Evolutionary conservation across 1,284 basidiomycete species (phyloP).

Genomic region (Paramarasmius palmivorus): DNA sequence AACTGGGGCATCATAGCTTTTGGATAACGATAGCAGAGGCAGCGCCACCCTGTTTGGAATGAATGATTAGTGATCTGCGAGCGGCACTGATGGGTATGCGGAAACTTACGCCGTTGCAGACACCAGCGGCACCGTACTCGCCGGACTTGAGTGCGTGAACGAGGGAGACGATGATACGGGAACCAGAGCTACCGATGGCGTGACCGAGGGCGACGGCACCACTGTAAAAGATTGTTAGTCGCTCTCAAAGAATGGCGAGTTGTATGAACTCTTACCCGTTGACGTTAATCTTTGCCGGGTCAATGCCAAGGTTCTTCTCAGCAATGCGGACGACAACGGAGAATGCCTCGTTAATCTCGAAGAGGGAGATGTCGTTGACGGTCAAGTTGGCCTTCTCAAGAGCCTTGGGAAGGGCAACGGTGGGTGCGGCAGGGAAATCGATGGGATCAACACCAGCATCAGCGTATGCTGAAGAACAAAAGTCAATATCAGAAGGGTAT

Average conservation of each 20-base stretch:
- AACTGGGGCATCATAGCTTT: conserved; percentile 53
- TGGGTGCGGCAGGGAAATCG: conserved; percentile 96
- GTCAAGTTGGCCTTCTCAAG: conserved; percentile 86
- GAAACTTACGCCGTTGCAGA: conserved; percentile 91
- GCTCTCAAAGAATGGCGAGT: too few species aligned
- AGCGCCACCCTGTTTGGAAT: conserved; percentile 73
- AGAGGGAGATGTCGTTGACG: conserved; percentile 85
- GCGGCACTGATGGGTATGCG: conserved; percentile 6
- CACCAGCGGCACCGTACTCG: conserved; percentile 94
- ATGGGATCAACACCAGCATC: conserved; percentile 97
- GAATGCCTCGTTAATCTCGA: conserved; percentile 99
- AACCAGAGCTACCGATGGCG: conserved; percentile 94
- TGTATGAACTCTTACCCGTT: conserved; percentile 66
- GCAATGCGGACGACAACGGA: conserved; percentile 92
- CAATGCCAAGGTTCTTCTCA: conserved; percentile 85
- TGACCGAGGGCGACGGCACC: conserved; percentile 94
- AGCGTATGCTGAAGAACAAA: conserved; percentile 74
- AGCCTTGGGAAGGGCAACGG: conserved; percentile 88
- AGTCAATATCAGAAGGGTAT: conserved; percentile 13
- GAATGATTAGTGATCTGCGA: conserved; percentile 4
- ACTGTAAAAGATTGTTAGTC: too few species aligned
- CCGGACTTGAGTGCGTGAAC: conserved; percentile 92
- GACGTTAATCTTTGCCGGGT: conserved; percentile 89
- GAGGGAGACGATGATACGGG: conserved; percentile 94
- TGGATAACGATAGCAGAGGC: conserved; percentile 90